phyloP scores from a whole-genome alignment of 495 filamentous ascomycete species.

The Copromyces sp. region DNA sequence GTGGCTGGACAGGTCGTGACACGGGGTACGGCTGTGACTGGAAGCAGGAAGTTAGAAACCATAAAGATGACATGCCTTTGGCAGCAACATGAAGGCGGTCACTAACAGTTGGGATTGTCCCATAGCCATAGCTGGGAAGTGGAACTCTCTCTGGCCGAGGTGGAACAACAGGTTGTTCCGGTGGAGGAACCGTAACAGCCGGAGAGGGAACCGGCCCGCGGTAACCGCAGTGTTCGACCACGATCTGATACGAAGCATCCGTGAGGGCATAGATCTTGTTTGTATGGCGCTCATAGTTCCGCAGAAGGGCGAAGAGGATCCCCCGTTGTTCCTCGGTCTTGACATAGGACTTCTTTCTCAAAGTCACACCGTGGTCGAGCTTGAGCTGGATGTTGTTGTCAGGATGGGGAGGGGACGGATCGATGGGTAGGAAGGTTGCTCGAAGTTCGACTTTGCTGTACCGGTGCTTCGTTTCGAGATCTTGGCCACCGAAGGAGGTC shows the following conservation, averaged over 20 bases:
- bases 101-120: background rate
- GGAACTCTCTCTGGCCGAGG: background rate
- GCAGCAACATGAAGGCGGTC: background rate
- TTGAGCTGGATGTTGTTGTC: background rate
- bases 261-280: background rate
- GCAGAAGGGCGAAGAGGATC: background rate
- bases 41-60: background rate
- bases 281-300: background rate
- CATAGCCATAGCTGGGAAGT: background rate
- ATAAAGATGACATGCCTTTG: background rate
- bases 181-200: background rate
- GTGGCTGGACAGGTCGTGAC: background rate
- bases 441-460: background rate
- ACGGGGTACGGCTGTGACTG: background rate
- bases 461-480: background rate
- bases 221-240: background rate
- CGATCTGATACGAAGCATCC: background rate
- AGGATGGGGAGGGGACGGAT: background rate
- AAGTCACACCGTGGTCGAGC: background rate
- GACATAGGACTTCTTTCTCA: background rate
- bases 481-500: background rate
- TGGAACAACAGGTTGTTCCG: background rate
- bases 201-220: background rate
- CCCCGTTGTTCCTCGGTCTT: background rate
- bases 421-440: background rate